Percentiles rank a stretch among this genome's conserved stretches.
phyloP scores from a whole-genome alignment of 192 early-diverging fungal species.

The Entomortierella parvispora region DNA sequence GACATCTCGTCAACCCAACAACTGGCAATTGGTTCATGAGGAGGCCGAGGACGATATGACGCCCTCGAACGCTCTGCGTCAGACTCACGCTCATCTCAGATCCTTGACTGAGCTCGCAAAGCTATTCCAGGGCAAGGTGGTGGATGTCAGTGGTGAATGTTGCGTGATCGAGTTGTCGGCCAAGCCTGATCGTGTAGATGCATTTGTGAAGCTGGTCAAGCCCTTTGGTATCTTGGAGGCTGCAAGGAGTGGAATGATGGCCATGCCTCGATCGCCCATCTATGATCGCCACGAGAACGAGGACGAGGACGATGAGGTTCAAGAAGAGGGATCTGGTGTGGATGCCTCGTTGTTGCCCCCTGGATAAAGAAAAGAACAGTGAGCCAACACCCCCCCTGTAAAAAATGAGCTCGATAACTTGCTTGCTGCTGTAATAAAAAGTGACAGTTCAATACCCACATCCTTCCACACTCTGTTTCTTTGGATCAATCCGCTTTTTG shows the following conservation, averaged over 20 bases:
- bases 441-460: no score
- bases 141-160: conserved; percentile 87
- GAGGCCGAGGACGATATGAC: conserved; percentile 39
- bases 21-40: conserved; percentile 35
- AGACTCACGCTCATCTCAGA: conserved; percentile 73
- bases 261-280: conserved; percentile 92
- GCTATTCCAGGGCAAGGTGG: conserved; percentile 87
- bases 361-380: no score
- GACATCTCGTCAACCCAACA: conserved; percentile 24
- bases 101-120: conserved; percentile 84
- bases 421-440: no score
- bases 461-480: no score
- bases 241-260: conserved; percentile 94
- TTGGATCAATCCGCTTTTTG: no score
- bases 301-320: conserved; percentile 60
- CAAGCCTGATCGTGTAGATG: conserved; percentile 87
- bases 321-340: conserved; percentile 72
- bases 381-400: no score
- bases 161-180: conserved; percentile 90
- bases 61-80: conserved; percentile 59
- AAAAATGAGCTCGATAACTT: no score
- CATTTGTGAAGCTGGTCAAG: conserved; percentile 92
- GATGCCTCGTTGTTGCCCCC: conserved; percentile 95
- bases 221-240: conserved; percentile 97
- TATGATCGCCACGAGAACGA: conserved; percentile 79